Conservation (phyloP, 2,329 filamentous ascomycete genomes). For the Tolypocladium endophyticum region DNA sequence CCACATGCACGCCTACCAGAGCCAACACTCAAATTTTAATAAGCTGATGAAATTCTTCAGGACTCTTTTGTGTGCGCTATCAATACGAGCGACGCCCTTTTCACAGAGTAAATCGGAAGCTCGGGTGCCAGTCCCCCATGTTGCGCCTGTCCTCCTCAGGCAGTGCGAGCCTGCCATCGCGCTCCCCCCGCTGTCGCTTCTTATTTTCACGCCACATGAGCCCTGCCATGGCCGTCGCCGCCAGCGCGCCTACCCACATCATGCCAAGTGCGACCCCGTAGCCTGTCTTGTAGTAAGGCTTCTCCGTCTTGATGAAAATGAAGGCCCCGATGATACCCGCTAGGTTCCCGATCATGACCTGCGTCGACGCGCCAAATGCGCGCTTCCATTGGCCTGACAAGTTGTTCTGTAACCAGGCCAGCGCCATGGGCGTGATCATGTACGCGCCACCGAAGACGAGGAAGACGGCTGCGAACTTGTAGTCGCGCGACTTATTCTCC, state of each 20-base stretch:
- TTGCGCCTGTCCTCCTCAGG: slow-evolving; percentile 19
- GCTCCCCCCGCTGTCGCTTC: slow-evolving; percentile 18
- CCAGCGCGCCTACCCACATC: slow-evolving; percentile 30
- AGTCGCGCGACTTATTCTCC: slow-evolving; percentile 11
- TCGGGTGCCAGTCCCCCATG: slow-evolving; percentile 25
- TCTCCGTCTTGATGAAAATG: slow-evolving; percentile 34
- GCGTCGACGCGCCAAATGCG: slow-evolving; percentile 39
- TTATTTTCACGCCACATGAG: slow-evolving; percentile 24
- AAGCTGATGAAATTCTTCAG: not conserved
- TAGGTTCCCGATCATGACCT: slow-evolving; percentile 36
- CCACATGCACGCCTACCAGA: not conserved
- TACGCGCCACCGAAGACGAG: slow-evolving; percentile 43
- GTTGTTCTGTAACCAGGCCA: slow-evolving; percentile 47
- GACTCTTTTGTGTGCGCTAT: not conserved
- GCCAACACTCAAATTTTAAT: not conserved
- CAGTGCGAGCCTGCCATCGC: slow-evolving; percentile 16
- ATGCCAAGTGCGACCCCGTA: slow-evolving; percentile 36
- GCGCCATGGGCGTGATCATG: slow-evolving; percentile 41
- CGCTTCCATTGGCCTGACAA: slow-evolving; percentile 48
- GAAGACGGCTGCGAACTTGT: slow-evolving; percentile 43
- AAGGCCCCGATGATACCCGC: slow-evolving; percentile 35
- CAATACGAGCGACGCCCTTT: not conserved
- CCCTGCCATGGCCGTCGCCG: slow-evolving; percentile 16
- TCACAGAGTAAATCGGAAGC: slow-evolving; percentile 21
- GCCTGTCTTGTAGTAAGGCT: slow-evolving; percentile 36